Conservation (phyloP, 768 basidiomycete genomes). For the Psilocybe sp. region DNA sequence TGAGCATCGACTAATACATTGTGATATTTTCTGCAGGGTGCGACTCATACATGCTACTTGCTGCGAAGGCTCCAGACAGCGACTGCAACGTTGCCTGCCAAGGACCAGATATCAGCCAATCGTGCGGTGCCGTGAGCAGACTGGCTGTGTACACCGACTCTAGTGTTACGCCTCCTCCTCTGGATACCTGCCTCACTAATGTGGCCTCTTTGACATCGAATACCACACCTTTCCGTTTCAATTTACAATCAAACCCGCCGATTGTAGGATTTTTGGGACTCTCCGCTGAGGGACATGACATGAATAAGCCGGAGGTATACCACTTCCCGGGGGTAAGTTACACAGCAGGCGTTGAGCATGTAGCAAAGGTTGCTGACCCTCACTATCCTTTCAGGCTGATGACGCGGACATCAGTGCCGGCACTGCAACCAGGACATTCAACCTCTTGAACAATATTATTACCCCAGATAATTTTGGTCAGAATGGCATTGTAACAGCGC, state of each 20-base stretch:
- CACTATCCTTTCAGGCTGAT: no score
- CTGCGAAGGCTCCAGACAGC: conserved; percentile 3
- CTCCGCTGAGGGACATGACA: no score
- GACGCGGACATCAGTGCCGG: no score
- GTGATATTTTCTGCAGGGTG: conserved; percentile 8
- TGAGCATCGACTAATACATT: not conserved
- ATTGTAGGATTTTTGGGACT: no score
- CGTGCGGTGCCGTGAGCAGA: conserved; percentile 15
- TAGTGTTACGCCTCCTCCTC: conserved; percentile 1
- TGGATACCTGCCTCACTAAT: conserved; percentile 8
- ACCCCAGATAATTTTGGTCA: no score
- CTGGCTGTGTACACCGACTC: conserved; percentile 15
- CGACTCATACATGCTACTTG: conserved; percentile 12
- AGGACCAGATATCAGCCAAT: conserved; percentile 7
- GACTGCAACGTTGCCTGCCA: conserved; percentile 12
- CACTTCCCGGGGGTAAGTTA: no score
- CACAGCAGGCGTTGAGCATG: conserved; percentile 5
- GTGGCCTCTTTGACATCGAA: not conserved
- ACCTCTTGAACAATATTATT: no score
- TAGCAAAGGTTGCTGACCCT: no score
- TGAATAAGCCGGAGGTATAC: no score
- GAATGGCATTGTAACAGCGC: no score
- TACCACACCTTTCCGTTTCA: not conserved
- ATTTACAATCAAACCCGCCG: not conserved
- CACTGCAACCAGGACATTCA: no score